Evolutionary conservation across 2,329 filamentous ascomycete genomes (phyloP), one percentile per base, ranked within the genome.

Genomic region (Fusarium sacchari): DNA sequence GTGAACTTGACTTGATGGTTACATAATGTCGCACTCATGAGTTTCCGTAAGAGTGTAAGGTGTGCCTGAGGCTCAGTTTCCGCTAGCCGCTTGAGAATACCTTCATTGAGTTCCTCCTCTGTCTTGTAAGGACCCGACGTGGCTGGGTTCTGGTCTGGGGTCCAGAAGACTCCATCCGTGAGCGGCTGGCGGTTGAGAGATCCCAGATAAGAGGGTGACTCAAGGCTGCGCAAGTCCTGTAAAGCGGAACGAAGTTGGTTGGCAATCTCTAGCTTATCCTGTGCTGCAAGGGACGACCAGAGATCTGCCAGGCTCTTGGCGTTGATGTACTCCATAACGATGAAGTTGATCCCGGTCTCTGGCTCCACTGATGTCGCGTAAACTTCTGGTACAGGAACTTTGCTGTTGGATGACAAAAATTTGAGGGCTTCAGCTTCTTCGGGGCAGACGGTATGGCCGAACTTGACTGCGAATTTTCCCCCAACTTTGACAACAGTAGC

Each of bases 381-480:
- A 13, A 30, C 5, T 15, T 47, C 9, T 4, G 44, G 26, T 17
- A 47, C 44, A 28, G 26, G 44, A 30, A 30, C 26, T 4, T 17
- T 22, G 18, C 5, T 47, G 13, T 30, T 30, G 9, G 13, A 22
- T 11, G 44, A 30, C 4, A 47, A 3, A 13, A 30, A 47, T 28
- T 22, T 9, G 6, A 22, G 1, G 9, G 20, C 6, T 20, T 15
- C 26, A 4, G 44, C 44, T 22, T 47, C 44, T 0, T 15, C 10
- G 2, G 1, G 10, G 20, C 9, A 30, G 18, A 47, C 26, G 5
- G 13, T 22, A 30, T 11, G 44, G 6, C 26, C 20, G 20, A 30
- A 47, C 3, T 47, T 47, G 20, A 15, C 26, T 0, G 44, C 44
- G 9, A 30, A n/a, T 0, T 1, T 6, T 8, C n/a, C 20, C 2